Evolutionary conservation across 768 basidiomycete genomes (phyloP).

Genomic region (Tylopilus rubrobrunneus): DNA sequence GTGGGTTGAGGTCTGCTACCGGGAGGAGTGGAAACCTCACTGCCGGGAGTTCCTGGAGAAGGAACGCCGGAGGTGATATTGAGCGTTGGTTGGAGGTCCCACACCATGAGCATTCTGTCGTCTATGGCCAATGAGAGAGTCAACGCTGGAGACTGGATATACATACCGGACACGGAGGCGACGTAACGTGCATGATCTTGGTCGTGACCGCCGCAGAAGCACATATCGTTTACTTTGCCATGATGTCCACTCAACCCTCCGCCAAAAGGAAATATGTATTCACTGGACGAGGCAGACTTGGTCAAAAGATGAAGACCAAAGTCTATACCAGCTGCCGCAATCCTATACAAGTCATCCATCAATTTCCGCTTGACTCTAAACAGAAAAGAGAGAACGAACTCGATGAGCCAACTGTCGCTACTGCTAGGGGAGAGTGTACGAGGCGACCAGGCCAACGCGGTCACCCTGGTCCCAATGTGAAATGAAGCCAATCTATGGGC

Average conservation of each 20-base stretch:
- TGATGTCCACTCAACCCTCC: constrained; percentile 82
- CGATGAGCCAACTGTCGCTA: constrained; percentile 64
- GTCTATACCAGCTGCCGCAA: constrained; percentile 64
- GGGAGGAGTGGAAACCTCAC: constrained; percentile 28
- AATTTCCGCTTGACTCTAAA: constrained; percentile 2
- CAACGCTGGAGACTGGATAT: background rate
- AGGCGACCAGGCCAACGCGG: constrained; percentile 78
- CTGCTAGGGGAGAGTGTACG: constrained; percentile 60
- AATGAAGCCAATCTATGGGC: constrained; percentile 62
- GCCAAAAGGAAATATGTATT: constrained; percentile 66
- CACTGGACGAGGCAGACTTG: constrained; percentile 44
- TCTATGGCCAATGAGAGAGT: constrained; percentile 38
- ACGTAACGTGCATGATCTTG: constrained; percentile 69
- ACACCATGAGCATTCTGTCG: constrained; percentile 82
- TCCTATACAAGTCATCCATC: constrained; percentile 37
- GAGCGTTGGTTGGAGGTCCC: constrained; percentile 69
- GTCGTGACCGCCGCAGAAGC: constrained; percentile 73
- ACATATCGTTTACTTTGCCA: constrained; percentile 71
- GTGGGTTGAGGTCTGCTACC: constrained; percentile 61
- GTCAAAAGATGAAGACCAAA: constrained; percentile 69
- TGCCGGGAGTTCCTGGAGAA: constrained; percentile 30
- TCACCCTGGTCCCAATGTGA: constrained; percentile 65
- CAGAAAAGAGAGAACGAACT: constrained; percentile 43
- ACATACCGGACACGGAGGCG: constrained; percentile 72
- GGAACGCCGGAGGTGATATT: constrained; percentile 39